Conservation (phyloP, 139 green algal genomes). For the Coelastrella sp. region DNA sequence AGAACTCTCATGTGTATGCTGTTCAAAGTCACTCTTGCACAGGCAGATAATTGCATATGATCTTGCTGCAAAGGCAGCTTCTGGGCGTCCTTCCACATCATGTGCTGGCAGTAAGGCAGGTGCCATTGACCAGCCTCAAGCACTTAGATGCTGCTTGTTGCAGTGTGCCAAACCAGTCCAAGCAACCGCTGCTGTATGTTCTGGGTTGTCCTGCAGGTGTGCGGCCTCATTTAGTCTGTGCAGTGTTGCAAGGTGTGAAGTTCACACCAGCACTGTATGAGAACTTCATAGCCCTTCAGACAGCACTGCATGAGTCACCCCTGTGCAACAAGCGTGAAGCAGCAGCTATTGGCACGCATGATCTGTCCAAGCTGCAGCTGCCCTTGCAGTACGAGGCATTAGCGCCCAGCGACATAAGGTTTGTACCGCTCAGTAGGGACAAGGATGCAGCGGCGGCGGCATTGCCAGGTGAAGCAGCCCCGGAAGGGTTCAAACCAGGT, state of each 20-base stretch:
- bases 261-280: conserved; percentile 84
- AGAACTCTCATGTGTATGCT: neutral
- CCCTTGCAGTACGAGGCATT: conserved; percentile 95
- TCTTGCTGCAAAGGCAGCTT: no score
- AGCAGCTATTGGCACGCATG: conserved; percentile 94
- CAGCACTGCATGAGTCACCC: conserved; percentile 94
- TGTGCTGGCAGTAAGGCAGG: no score
- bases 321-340: conserved; percentile 87
- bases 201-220: conserved; percentile 54
- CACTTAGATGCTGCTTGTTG: neutral
- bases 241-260: conserved; percentile 83
- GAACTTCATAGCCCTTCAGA: conserved; percentile 95
- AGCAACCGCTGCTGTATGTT: neutral
- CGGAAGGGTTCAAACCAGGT: conserved; percentile 4
- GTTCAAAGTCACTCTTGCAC: neutral
- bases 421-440: conserved; percentile 91
- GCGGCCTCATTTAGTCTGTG: conserved; percentile 89
- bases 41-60: no score
- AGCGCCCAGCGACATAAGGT: conserved; percentile 87
- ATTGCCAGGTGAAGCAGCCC: neutral
- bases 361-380: conserved; percentile 81
- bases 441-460: neutral
- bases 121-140: neutral
- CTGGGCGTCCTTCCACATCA: no score
- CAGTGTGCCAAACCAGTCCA: neutral